phyloP scores from a whole-genome alignment of 192 early-diverging fungal species.

The Backusella tarrabulga region DNA sequence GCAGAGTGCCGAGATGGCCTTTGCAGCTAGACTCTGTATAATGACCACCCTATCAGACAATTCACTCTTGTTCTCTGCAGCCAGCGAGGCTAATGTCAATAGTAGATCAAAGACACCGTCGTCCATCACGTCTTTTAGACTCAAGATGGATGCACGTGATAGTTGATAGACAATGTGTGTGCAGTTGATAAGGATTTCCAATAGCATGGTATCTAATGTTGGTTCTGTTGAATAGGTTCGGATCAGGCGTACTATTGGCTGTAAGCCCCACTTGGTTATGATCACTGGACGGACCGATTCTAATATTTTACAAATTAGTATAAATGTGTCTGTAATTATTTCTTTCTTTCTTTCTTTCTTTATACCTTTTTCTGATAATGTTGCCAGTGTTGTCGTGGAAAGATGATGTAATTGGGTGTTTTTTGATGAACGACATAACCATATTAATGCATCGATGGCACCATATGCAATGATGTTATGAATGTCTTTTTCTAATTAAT shows the following conservation, averaged over 20 bases:
- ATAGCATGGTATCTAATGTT: neutral
- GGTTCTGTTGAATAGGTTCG: slow-evolving; percentile 1
- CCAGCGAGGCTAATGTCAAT: neutral
- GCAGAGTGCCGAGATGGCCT: neutral
- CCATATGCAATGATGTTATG: slow-evolving; percentile 46
- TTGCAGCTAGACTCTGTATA: slow-evolving; percentile 11
- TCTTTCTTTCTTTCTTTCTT: no score
- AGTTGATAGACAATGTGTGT: slow-evolving; percentile 14
- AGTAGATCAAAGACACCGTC: slow-evolving; percentile 10
- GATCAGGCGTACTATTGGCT: slow-evolving; percentile 39
- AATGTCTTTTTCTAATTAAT: slow-evolving; percentile 41
- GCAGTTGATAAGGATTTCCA: slow-evolving; percentile 16
- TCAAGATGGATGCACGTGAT: slow-evolving; percentile 14
- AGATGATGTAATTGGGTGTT: slow-evolving; percentile 44
- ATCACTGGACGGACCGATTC: slow-evolving; percentile 48
- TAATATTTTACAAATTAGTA: neutral
- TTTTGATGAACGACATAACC: slow-evolving; percentile 41
- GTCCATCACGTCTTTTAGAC: slow-evolving; percentile 2
- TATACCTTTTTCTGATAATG: slow-evolving; percentile 48
- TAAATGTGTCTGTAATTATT: no score
- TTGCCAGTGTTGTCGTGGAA: slow-evolving; percentile 45
- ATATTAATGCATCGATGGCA: slow-evolving; percentile 55
- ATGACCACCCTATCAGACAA: neutral
- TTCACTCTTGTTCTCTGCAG: no score
- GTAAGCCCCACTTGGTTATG: slow-evolving; percentile 50